Evolutionary conservation across 345 rosid genomes (phyloP).

Genomic region (Murraya koenigii): DNA sequence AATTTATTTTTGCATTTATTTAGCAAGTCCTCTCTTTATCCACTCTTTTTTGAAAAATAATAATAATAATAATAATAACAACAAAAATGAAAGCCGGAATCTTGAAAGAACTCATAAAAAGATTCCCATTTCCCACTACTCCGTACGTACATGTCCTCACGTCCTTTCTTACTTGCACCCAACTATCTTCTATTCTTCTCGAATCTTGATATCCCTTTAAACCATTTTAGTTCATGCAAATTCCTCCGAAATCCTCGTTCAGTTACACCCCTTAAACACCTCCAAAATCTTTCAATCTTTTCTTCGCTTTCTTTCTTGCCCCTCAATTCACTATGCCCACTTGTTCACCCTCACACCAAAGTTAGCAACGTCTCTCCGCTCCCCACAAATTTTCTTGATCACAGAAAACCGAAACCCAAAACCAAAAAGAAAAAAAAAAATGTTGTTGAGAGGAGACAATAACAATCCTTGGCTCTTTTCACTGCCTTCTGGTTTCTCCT

Average conservation of each 20-base stretch:
- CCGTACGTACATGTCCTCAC: conserved; percentile 38
- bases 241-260: conserved; percentile 10
- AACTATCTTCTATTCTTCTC: conserved; percentile 26
- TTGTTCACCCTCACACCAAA: conserved; percentile 5
- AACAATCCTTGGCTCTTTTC: conserved; percentile 1
- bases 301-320: too few species aligned
- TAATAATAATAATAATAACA: background rate
- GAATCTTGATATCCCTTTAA: background rate
- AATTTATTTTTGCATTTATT: background rate
- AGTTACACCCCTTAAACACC: background rate
- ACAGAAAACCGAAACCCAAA: too few species aligned
- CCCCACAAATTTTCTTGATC: too few species aligned
- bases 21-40: conserved; percentile 12
- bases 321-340: background rate
- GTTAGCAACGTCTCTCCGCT: background rate
- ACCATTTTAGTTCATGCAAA: conserved; percentile 16
- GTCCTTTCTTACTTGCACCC: conserved; percentile 41
- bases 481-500: conserved; percentile 17
- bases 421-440: too few species aligned
- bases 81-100: too few species aligned
- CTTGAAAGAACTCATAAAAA: too few species aligned
- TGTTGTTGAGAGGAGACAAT: too few species aligned
- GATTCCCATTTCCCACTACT: too few species aligned
- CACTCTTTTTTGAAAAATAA: background rate
- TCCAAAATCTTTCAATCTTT: too few species aligned